Evolutionary conservation across 2,329 filamentous ascomycete species (phyloP).

Genomic region (Colletotrichum gloeosporioides): DNA sequence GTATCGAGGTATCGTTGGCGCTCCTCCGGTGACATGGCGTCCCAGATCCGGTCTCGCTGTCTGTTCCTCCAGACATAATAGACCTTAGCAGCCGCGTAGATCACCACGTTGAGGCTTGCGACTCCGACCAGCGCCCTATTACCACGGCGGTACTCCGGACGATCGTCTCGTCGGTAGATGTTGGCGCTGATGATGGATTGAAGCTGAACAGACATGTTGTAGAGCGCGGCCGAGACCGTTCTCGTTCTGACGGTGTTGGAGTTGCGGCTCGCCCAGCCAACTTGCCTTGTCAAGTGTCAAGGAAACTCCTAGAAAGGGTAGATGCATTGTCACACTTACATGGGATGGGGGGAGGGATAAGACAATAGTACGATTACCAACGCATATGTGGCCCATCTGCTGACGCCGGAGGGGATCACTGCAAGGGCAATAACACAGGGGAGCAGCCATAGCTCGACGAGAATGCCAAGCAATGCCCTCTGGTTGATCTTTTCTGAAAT

Average conservation of each 20-base stretch:
- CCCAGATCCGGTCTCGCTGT: conserved; percentile 49
- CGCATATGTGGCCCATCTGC: conserved; percentile 32
- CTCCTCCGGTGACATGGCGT: conserved; percentile 42
- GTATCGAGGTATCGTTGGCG: conserved; percentile 19
- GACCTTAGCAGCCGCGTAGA: conserved; percentile 52
- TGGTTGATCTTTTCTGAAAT: conserved; percentile 33
- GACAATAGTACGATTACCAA: conserved; percentile 34
- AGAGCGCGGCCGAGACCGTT: conserved; percentile 65
- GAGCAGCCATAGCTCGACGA: conserved; percentile 35
- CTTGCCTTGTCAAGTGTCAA: conserved; percentile 49
- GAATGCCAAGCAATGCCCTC: conserved; percentile 30
- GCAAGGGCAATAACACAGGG: conserved; percentile 34
- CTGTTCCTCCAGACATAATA: conserved; percentile 59
- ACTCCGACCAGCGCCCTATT: conserved; percentile 25
- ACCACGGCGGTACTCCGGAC: conserved; percentile 36
- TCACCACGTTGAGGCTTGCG: conserved; percentile 23
- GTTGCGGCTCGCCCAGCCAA: conserved; percentile 58
- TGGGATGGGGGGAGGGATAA: conserved; percentile 45
- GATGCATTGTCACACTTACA: conserved; percentile 24
- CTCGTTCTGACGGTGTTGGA: conserved; percentile 66
- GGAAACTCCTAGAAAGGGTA: neutral
- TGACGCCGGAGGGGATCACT: conserved; percentile 30
- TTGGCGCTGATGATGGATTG: conserved; percentile 49
- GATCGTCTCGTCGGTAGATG: conserved; percentile 52
- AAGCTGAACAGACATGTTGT: conserved; percentile 57